A percentile compares a stretch with the other conserved stretches of the same genome.
Evolutionary conservation across 768 basidiomycete genomes (phyloP).

Genomic region (Strobilomyces echinocephalus): DNA sequence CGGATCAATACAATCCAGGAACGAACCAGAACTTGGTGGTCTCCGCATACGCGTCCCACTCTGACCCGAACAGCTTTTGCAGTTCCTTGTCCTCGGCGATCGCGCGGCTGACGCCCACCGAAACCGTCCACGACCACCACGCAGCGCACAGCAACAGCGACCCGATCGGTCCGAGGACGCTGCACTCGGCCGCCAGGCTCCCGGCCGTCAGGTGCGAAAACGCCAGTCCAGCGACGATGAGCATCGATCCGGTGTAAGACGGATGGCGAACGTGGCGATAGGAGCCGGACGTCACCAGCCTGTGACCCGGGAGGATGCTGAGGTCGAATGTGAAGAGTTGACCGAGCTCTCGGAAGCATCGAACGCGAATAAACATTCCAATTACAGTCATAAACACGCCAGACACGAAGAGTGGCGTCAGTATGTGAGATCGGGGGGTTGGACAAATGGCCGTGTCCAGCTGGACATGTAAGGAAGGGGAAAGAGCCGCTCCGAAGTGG

Average conservation of each 20-base stretch:
- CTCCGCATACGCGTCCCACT: slow-evolving; percentile 47
- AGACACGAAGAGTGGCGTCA: slow-evolving; percentile 42
- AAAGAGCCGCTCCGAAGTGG: slow-evolving; percentile 27
- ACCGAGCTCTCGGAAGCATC: slow-evolving; percentile 51
- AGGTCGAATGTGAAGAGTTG: slow-evolving; percentile 57
- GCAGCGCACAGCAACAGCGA: slow-evolving; percentile 32
- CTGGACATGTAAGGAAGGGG: slow-evolving; percentile 32
- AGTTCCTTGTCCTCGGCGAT: slow-evolving; percentile 50
- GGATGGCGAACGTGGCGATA: slow-evolving; percentile 54
- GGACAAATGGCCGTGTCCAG: slow-evolving; percentile 33
- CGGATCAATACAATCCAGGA: slow-evolving; percentile 39
- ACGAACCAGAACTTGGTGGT: slow-evolving; percentile 47
- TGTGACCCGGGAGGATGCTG: slow-evolving; percentile 49
- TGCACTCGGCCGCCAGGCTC: slow-evolving; percentile 43
- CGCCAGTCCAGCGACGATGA: slow-evolving; percentile 44
- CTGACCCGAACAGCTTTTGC: slow-evolving; percentile 38
- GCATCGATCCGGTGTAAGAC: slow-evolving; percentile 49
- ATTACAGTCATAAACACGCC: slow-evolving; percentile 41
- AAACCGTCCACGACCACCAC: slow-evolving; percentile 50
- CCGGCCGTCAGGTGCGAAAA: slow-evolving; percentile 44
- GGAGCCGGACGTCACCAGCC: slow-evolving; percentile 45
- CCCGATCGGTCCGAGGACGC: slow-evolving; percentile 25
- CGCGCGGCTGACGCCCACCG: slow-evolving; percentile 45
- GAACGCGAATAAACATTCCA: slow-evolving; percentile 46
- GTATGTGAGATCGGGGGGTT: slow-evolving; percentile 17